Percentiles rank a stretch among this genome's conserved stretches.
Evolutionary conservation across 371 early-diverging fungal species (phyloP).

Genomic region (Rhizomucor miehei): DNA sequence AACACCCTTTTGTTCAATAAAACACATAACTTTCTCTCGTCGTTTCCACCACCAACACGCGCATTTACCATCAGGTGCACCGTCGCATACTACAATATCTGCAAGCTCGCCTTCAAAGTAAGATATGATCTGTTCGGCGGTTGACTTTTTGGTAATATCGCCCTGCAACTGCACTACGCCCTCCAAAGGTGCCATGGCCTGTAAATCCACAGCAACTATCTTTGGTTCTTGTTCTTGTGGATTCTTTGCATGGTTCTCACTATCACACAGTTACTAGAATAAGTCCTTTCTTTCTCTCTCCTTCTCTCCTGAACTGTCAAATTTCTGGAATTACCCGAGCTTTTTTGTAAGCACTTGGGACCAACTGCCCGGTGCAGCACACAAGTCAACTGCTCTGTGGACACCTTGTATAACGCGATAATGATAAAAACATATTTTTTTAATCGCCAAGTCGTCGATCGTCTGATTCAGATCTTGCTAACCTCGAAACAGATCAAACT

Average conservation of each 20-base stretch:
- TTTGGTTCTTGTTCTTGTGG: conserved; percentile 58
- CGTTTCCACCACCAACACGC: no score
- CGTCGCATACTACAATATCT: conserved; percentile 97
- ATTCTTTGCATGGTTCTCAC: conserved; percentile 57
- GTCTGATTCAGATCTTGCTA: neutral
- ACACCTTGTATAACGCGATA: conserved; percentile 54
- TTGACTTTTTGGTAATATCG: conserved; percentile 96
- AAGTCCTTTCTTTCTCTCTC: conserved; percentile 2
- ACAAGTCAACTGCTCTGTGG: conserved; percentile 95
- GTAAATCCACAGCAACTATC: conserved; percentile 98
- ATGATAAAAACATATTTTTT: neutral
- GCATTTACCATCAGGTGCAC: conserved; percentile 94
- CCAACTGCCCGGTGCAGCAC: conserved; percentile 99
- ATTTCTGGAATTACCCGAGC: conserved; percentile 46
- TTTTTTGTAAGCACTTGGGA: conserved; percentile 92
- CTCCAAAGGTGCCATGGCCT: conserved; percentile 96
- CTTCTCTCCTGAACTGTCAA: neutral
- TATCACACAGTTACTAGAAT: conserved; percentile 10
- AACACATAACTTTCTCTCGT: no score
- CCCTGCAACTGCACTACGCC: conserved; percentile 96
- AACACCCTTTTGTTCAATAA: neutral
- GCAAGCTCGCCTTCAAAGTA: conserved; percentile 88
- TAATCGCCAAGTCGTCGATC: no score
- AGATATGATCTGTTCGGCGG: conserved; percentile 86
- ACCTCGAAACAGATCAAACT: conserved; percentile 79